A percentile compares a stretch with the other conserved stretches of the same genome.
These are phyloP conservation scores for Meyerozyma elateridarum DNA, from an alignment of 1,139 yeast genomes.

Conservation along the genomic window DNA sequence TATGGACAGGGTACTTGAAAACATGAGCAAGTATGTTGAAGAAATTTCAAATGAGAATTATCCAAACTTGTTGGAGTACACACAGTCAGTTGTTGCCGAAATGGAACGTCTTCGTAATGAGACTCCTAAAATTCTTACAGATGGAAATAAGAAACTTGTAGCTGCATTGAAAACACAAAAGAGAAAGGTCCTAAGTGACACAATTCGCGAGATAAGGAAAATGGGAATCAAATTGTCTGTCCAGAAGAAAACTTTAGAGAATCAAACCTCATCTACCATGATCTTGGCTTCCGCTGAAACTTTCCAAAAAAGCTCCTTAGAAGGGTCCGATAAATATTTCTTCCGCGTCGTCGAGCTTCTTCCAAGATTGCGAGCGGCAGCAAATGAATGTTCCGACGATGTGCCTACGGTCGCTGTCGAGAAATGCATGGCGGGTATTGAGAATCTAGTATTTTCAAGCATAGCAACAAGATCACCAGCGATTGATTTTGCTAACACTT, in stretches of 20 bases:
- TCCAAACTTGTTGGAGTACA: conserved; percentile 46
- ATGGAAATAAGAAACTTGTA: conserved; percentile 69
- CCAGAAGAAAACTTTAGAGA: conserved; percentile 57
- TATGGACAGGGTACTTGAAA: conserved; percentile 44
- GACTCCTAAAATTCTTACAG: conserved; percentile 68
- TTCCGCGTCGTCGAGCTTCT: conserved; percentile 71
- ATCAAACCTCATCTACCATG: conserved; percentile 59
- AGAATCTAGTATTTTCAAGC: conserved; percentile 58
- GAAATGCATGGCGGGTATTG: conserved; percentile 76
- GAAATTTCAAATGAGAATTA: conserved; percentile 29
- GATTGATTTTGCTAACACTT: conserved; percentile 21
- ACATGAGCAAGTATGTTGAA: conserved; percentile 47
- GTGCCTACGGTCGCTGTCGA: conserved; percentile 72
- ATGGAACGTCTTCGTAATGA: conserved; percentile 64
- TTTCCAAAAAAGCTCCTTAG: conserved; percentile 34
- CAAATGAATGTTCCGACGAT: conserved; percentile 60
- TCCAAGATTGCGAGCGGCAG: conserved; percentile 71
- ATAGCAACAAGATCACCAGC: conserved; percentile 49
- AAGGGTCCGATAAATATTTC: conserved; percentile 56
- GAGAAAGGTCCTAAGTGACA: conserved; percentile 69
- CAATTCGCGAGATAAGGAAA: conserved; percentile 65
- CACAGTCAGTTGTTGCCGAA: conserved; percentile 50
- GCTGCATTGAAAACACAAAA: conserved; percentile 79
- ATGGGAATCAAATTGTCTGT: conserved; percentile 70
- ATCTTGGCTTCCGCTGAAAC: conserved; percentile 54